Conservation (phyloP, 2,329 filamentous ascomycete species). For the Paracoccidioides lutzii region DNA sequence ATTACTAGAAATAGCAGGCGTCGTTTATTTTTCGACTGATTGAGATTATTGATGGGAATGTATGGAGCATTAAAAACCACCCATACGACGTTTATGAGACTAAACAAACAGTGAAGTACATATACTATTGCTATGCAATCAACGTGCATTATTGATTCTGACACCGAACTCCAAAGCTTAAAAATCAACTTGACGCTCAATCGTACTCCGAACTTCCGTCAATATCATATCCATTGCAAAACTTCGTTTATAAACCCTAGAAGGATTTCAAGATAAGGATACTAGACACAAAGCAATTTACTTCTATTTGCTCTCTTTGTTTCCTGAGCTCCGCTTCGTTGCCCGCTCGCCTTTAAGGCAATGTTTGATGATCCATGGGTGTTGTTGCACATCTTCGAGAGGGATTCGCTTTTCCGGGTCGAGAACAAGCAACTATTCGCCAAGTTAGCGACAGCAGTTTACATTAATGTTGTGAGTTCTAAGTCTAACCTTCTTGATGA, state of each 20-base stretch:
- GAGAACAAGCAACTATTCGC: slow-evolving; percentile 61
- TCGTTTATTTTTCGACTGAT: neutral
- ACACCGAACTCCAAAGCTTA: neutral
- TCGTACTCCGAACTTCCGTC: neutral
- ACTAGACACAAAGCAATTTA: neutral
- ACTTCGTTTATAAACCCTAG: neutral
- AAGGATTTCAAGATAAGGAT: neutral
- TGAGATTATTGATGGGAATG: neutral
- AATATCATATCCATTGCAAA: neutral
- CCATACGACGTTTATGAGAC: neutral
- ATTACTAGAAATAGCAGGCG: neutral
- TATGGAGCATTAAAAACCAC: neutral
- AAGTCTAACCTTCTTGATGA: slow-evolving; percentile 73
- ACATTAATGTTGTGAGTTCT: neutral
- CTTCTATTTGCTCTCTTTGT: slow-evolving; percentile 8
- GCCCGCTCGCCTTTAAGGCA: slow-evolving; percentile 49
- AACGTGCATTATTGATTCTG: neutral
- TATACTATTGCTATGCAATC: neutral
- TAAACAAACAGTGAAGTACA: neutral
- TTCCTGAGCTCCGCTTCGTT: slow-evolving; percentile 31
- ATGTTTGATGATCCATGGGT: slow-evolving; percentile 96
- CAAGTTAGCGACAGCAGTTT: slow-evolving; percentile 15
- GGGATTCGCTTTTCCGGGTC: slow-evolving; percentile 89
- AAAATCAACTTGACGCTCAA: neutral
- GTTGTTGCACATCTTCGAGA: slow-evolving; percentile 73